A percentile compares a stretch with the other conserved stretches of the same genome.
Evolutionary conservation across 352 stramenopile genomes (phyloP).

Genomic region (Globisporangium radiosum): DNA sequence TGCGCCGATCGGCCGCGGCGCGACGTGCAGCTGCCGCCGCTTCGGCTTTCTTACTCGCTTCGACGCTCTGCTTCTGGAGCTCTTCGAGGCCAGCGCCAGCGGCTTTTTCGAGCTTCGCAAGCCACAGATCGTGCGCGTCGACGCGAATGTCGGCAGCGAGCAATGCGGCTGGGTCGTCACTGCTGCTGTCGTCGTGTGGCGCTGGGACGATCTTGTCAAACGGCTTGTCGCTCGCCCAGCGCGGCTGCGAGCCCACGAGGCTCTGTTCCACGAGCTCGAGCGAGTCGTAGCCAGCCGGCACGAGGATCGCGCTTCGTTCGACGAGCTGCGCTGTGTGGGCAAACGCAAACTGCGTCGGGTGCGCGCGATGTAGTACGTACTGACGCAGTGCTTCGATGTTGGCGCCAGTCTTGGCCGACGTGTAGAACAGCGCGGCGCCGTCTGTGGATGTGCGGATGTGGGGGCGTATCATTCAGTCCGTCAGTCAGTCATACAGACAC

Average conservation of each 20-base stretch:
- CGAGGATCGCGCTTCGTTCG: constrained; percentile 61
- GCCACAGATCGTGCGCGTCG: constrained; percentile 66
- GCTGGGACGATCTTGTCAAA: constrained; percentile 78
- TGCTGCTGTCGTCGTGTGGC: constrained; percentile 32
- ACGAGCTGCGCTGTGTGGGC: constrained; percentile 61
- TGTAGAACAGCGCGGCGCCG: constrained; percentile 72
- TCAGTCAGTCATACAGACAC: too few species aligned
- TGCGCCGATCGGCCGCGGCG: constrained; percentile 61
- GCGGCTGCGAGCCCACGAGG: constrained; percentile 63
- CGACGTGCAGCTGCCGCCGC: constrained; percentile 58
- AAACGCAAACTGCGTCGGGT: constrained; percentile 68
- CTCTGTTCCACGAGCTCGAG: constrained; percentile 70
- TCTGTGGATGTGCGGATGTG: constrained; percentile 21
- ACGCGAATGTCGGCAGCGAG: constrained; percentile 47
- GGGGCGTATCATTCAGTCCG: too few species aligned
- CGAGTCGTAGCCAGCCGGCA: constrained; percentile 77
- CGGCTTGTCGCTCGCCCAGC: constrained; percentile 66
- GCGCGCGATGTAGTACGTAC: constrained; percentile 72
- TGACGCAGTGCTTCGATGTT: constrained; percentile 71
- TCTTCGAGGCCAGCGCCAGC: constrained; percentile 71
- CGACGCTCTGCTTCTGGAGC: constrained; percentile 79
- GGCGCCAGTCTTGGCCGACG: constrained; percentile 65
- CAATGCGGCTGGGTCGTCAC: constrained; percentile 25
- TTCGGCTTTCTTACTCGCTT: constrained; percentile 77
- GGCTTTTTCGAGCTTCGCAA: constrained; percentile 78